Conservation (phyloP, 176 grass and related monocot genomes). For the Avena eriantha region DNA sequence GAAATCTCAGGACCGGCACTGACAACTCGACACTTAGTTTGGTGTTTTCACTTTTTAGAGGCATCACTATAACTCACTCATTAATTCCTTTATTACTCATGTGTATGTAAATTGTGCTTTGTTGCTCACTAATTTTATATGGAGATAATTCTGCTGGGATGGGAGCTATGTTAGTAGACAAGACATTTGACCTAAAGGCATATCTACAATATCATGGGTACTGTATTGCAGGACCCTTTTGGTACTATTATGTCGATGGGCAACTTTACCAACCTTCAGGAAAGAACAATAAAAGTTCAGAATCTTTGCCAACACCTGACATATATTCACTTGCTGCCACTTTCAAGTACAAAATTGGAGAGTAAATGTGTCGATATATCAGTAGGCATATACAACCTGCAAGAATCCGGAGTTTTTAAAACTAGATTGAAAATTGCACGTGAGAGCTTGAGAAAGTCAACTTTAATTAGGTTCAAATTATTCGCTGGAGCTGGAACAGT, state of each 20-base stretch:
- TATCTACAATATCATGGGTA: slow-evolving; percentile 43
- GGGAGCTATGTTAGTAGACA: slow-evolving; percentile 37
- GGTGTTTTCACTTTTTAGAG: neutral
- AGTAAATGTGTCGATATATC: neutral
- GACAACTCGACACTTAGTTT: neutral
- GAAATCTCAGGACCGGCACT: too few relatives aligned
- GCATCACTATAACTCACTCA: neutral
- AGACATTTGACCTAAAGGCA: slow-evolving; percentile 54
- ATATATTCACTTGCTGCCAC: neutral
- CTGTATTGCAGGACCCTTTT: slow-evolving; percentile 24
- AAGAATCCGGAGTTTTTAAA: neutral
- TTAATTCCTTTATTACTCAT: neutral
- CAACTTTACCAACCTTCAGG: slow-evolving; percentile 17
- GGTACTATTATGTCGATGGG: slow-evolving; percentile 19
- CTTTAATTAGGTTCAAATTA: neutral
- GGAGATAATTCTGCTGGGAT: neutral
- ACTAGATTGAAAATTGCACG: neutral
- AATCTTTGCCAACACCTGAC: slow-evolving; percentile 15
- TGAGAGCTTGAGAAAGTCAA: neutral
- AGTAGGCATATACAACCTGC: neutral
- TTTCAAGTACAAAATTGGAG: neutral
- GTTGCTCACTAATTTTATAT: neutral
- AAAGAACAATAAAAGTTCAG: neutral
- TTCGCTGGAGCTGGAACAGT: neutral
- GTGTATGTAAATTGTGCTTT: neutral